A percentile compares a stretch with the other conserved stretches of the same genome.
Evolutionary conservation across 2,329 filamentous ascomycete species (phyloP).

Genomic region (Acrocalymma vagum): DNA sequence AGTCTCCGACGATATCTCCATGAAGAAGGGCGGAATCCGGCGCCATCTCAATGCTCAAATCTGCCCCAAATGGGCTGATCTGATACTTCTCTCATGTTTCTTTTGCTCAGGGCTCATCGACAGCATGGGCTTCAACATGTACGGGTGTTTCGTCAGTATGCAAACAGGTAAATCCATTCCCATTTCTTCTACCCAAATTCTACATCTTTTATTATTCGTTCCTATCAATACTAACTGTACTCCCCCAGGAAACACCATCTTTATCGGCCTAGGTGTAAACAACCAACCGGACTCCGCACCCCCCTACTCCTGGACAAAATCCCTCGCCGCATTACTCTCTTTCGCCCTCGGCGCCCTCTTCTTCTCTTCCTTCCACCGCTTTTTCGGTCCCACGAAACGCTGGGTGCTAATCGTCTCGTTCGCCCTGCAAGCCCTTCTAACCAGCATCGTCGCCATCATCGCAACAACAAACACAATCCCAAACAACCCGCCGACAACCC

Average conservation of each 20-base stretch:
- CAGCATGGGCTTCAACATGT: slow-evolving; percentile 58
- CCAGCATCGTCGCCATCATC: slow-evolving; percentile 63
- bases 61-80: slow-evolving; percentile 22
- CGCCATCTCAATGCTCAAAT: slow-evolving; percentile 17
- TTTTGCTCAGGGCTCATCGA: slow-evolving; percentile 59
- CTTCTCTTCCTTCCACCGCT: slow-evolving; percentile 63
- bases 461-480: slow-evolving; percentile 50
- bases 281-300: slow-evolving; percentile 58
- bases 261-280: slow-evolving; percentile 67
- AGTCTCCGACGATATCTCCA: too few relatives aligned
- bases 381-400: slow-evolving; percentile 60
- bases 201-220: too few relatives aligned
- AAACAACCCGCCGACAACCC: slow-evolving; percentile 17
- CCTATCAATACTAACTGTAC: slow-evolving; percentile 4
- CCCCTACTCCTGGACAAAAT: slow-evolving; percentile 31
- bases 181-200: not conserved
- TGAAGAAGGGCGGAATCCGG: too few relatives aligned
- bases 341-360: slow-evolving; percentile 54
- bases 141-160: slow-evolving; percentile 61
- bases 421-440: slow-evolving; percentile 57
- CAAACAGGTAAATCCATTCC: slow-evolving; percentile 55
- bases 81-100: slow-evolving; percentile 53
- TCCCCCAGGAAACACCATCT: slow-evolving; percentile 67
- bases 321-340: slow-evolving; percentile 56
- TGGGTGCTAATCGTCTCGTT: slow-evolving; percentile 61